These are phyloP conservation scores for Noccaea caerulescens DNA, from an alignment of 345 rosid genomes.

Conservation along the genomic window DNA sequence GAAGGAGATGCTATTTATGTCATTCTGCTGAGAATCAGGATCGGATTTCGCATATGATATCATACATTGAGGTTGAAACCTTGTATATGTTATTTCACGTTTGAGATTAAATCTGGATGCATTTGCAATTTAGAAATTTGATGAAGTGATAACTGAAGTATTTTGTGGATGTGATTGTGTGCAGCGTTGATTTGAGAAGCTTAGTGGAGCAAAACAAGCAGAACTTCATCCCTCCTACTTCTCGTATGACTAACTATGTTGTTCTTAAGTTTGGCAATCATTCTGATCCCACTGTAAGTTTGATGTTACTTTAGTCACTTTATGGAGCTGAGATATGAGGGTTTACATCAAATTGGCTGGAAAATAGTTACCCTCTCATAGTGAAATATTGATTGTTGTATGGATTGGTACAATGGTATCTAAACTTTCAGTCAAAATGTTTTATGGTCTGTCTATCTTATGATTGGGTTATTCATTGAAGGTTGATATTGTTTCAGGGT, in stretches of 20 bases:
- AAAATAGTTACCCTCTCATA: not conserved
- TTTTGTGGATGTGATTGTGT: slow-evolving; percentile 25
- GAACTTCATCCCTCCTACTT: slow-evolving; percentile 83
- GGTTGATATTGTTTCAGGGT: slow-evolving; percentile 57
- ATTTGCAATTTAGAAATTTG: slow-evolving; percentile 5
- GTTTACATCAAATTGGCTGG: not conserved
- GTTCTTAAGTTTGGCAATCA: slow-evolving; percentile 81
- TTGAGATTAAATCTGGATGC: not conserved
- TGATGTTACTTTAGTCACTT: not conserved
- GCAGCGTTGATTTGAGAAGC: slow-evolving; percentile 90
- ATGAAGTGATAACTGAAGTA: slow-evolving; percentile 4
- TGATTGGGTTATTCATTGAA: not conserved
- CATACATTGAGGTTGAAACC: not conserved
- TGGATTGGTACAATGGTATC: not conserved
- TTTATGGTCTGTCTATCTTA: not conserved
- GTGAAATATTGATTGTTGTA: slow-evolving; percentile 5
- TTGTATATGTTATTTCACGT: not conserved
- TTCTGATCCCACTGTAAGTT: slow-evolving; percentile 59
- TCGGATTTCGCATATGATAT: slow-evolving; percentile 1
- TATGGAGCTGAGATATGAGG: not conserved
- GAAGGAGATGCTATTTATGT: slow-evolving; percentile 8
- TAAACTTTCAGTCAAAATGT: not conserved
- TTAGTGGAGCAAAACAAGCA: slow-evolving; percentile 80
- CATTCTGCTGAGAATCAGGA: slow-evolving; percentile 4
- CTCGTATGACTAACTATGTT: slow-evolving; percentile 87